Evolutionary conservation across 495 filamentous ascomycete genomes (phyloP), one percentile per base, ranked within the genome.

Genomic region (Aspergillus homomorphus): DNA sequence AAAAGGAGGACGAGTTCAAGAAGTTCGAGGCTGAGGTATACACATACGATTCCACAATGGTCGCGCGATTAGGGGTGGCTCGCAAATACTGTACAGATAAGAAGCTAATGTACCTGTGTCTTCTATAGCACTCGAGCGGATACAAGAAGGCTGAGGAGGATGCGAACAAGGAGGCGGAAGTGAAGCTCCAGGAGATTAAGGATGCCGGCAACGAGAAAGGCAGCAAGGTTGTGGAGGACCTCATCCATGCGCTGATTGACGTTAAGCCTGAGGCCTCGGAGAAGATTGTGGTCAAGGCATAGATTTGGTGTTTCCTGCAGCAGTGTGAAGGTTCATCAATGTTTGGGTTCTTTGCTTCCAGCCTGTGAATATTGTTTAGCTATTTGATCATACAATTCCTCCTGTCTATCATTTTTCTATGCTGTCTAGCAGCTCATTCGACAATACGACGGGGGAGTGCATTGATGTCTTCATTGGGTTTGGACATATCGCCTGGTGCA

Each of bases 1-100:
- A 89, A 59, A 98, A 96, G 77, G 95, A 98, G 57, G 86, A 88
- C 9, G 93, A 98, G 72, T 98, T 89, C 81, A 92, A 94, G 81
- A 88, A 88, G 72, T 97, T 94, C 68, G 91, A 98, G 78, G 80
- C 87, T 49, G 88, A 97, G 85, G 94, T 97, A 73, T 67, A 42
- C 14, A 15, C 33, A 33, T n/a, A n/a, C n/a, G n/a, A 22, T 12
- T 15, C 14, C 30, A 6, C 24, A 3, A 6, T 41, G 8, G 48
- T 26, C 18, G 18, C 21, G 1, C 22, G 21, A 53, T 6, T 9
- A 30, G 12, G 12, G 28, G 33, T 38, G 15, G 12, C 33, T 38
- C 12, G 33, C 33, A 38, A 38, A 10, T 12, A 14, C 12, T 38
- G 33, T 7, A 6, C 33, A 38, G 12, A 2, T 2, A 38, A 51